A percentile compares a stretch with the other conserved stretches of the same genome.
phyloP scores from a whole-genome alignment of 2,329 filamentous ascomycete genomes.

The Exophiala oligosperma region DNA sequence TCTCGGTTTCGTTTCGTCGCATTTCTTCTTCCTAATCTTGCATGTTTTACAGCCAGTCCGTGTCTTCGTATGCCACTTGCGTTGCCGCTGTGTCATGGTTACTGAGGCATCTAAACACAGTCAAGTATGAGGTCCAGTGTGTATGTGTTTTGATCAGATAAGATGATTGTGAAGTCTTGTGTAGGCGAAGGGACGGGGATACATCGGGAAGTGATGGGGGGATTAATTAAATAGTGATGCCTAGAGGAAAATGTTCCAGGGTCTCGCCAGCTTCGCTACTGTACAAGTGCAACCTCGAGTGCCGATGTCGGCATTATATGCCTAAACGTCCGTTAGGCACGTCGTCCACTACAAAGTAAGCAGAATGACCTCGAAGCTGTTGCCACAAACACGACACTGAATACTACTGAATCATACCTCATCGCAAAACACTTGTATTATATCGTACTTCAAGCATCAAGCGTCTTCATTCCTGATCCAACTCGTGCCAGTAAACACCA shows the following conservation, averaged over 20 bases:
- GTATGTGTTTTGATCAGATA: neutral
- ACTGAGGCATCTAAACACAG: neutral
- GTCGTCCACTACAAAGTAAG: too few relatives aligned
- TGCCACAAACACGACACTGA: too few relatives aligned
- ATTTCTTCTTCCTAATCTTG: constrained; percentile 14
- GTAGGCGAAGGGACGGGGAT: neutral
- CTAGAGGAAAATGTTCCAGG: neutral
- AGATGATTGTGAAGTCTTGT: neutral
- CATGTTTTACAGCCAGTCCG: neutral
- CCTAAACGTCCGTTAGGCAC: too few relatives aligned
- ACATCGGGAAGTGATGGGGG: neutral
- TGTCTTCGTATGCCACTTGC: neutral
- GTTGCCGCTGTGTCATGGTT: neutral
- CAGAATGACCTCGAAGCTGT: too few relatives aligned
- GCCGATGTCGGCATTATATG: too few relatives aligned
- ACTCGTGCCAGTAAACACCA: too few relatives aligned
- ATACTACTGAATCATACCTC: too few relatives aligned
- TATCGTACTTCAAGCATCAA: too few relatives aligned
- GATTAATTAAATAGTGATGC: neutral
- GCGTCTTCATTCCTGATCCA: too few relatives aligned
- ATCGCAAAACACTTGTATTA: too few relatives aligned
- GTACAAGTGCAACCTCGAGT: too few relatives aligned
- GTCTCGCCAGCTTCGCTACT: neutral
- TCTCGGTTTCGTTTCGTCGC: constrained; percentile 14
- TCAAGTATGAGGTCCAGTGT: too few relatives aligned